phyloP scores from a whole-genome alignment of 208 protist genomes.

The Naegleria lovaniensis region DNA sequence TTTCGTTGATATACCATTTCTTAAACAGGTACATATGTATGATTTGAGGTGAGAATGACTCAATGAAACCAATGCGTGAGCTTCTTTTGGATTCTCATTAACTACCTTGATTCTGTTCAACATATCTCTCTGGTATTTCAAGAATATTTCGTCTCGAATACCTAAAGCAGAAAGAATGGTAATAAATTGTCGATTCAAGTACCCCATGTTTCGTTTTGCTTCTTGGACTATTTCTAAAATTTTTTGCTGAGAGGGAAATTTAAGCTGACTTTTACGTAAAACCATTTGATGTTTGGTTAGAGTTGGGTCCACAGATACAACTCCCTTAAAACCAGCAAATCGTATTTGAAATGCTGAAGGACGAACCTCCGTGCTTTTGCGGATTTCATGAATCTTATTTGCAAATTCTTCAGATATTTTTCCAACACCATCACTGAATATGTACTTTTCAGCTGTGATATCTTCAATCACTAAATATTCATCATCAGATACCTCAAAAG shows the following conservation, averaged over 20 bases:
- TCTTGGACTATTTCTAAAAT: neutral
- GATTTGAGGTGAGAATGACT: neutral
- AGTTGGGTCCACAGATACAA: neutral
- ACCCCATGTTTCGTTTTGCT: neutral
- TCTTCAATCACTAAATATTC: neutral
- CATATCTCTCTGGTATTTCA: neutral
- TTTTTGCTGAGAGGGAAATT: neutral
- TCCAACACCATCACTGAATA: neutral
- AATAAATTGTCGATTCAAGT: neutral
- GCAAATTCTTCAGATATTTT: neutral
- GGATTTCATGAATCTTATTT: neutral
- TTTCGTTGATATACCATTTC: neutral
- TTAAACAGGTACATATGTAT: neutral
- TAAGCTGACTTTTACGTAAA: neutral
- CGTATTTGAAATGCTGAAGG: neutral
- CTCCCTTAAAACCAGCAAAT: neutral
- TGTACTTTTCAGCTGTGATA: neutral
- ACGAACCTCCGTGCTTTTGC: neutral
- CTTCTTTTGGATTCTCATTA: neutral
- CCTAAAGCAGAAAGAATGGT: neutral
- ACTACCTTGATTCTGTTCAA: neutral
- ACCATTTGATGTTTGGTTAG: neutral
- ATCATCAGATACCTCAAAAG: neutral
- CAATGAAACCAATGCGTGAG: neutral
- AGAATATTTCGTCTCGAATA: neutral